A percentile compares a stretch with the other conserved stretches of the same genome.
Evolutionary conservation across 73 alveolate species (phyloP).

Genomic region (Urostyla sp.): DNA sequence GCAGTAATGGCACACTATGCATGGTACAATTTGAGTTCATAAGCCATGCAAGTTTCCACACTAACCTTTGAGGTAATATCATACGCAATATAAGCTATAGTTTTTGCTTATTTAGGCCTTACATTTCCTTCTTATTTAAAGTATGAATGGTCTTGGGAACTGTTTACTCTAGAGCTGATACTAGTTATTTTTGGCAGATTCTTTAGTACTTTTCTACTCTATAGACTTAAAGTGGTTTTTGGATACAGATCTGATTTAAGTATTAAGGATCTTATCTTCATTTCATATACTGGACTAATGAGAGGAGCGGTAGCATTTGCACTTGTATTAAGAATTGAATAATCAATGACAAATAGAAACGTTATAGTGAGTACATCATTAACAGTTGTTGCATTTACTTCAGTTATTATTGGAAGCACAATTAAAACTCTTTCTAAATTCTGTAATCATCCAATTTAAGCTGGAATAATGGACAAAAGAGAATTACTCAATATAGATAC

Average conservation of each 20-base stretch:
- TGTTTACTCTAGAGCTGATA: constrained; percentile 56
- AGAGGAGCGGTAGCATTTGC: constrained; percentile 96
- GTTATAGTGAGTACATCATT: constrained; percentile 73
- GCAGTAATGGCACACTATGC: constrained; percentile 94
- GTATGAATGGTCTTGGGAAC: constrained; percentile 69
- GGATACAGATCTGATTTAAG: constrained; percentile 49
- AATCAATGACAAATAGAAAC: constrained; percentile 60
- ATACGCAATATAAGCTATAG: constrained; percentile 87
- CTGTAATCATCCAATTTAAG: too few species aligned
- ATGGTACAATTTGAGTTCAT: constrained; percentile 87
- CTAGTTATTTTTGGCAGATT: constrained; percentile 65
- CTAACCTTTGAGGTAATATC: constrained; percentile 80
- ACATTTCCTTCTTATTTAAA: constrained; percentile 76
- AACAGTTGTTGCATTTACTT: constrained; percentile 58
- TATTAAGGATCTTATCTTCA: constrained; percentile 59
- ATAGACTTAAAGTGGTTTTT: too few species aligned
- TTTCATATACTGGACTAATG: constrained; percentile 80
- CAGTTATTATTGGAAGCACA: constrained; percentile 59
- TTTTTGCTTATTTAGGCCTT: constrained; percentile 89
- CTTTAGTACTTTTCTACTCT: constrained; percentile 69
- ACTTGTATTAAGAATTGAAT: constrained; percentile 77
- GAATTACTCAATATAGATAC: too few species aligned
- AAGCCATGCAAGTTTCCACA: constrained; percentile 81
- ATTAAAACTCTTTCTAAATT: constrained; percentile 56
- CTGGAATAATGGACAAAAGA: too few species aligned